Conservation (phyloP, 371 early-diverging fungal genomes). For the Massospora cicadina region DNA sequence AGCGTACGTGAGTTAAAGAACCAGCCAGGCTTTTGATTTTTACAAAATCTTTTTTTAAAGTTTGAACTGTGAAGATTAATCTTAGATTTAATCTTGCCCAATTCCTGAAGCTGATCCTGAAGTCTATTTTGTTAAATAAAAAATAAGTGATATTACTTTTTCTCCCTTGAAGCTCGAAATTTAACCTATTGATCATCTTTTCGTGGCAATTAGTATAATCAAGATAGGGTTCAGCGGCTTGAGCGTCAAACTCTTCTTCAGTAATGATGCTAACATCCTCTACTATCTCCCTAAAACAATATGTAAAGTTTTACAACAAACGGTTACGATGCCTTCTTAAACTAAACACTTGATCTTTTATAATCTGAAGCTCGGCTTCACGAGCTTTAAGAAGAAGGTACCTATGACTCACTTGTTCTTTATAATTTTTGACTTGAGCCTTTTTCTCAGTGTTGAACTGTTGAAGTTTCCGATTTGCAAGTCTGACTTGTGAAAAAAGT, state of each 20-base stretch:
- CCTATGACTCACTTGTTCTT: neutral
- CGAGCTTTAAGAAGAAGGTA: neutral
- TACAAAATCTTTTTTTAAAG: neutral
- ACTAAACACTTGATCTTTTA: neutral
- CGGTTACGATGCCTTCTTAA: neutral
- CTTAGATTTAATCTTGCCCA: neutral
- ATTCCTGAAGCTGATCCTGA: neutral
- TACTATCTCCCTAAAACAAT: neutral
- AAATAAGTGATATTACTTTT: neutral
- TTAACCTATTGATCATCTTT: neutral
- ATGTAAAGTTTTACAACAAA: neutral
- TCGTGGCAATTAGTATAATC: neutral
- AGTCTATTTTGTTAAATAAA: neutral
- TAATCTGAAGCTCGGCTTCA: neutral
- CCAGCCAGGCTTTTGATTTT: neutral
- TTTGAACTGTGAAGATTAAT: neutral
- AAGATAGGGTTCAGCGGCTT: neutral
- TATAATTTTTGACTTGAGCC: neutral
- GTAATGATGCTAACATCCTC: neutral
- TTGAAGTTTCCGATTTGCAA: neutral
- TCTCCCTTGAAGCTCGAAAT: neutral
- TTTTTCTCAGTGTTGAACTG: neutral
- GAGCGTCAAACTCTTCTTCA: neutral
- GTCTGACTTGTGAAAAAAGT: neutral
- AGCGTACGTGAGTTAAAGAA: neutral